Percentiles rank a stretch among this genome's conserved stretches.
Evolutionary conservation across 164 flowering plant genomes (phyloP).

Genomic region (Piper longum): DNA sequence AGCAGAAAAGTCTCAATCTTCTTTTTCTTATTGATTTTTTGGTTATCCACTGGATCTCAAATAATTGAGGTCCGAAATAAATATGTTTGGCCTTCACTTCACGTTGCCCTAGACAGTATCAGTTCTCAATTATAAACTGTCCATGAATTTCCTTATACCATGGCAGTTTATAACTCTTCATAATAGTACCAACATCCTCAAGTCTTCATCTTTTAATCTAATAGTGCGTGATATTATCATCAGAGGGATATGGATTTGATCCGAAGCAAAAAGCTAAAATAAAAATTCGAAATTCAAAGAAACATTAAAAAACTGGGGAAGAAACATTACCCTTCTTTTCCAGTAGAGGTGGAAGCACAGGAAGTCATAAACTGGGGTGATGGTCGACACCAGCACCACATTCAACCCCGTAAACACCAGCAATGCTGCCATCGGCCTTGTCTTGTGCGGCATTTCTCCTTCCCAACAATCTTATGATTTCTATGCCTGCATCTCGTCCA

Average conservation of each 20-base stretch:
- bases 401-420: conserved; percentile 45
- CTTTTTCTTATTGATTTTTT: no score
- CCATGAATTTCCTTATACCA: neutral
- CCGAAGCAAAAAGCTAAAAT: neutral
- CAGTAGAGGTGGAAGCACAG: conserved; percentile 19
- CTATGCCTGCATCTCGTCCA: no score
- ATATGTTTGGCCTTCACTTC: neutral
- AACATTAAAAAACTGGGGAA: neutral
- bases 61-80: neutral
- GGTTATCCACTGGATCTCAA: neutral
- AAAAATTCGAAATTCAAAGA: neutral
- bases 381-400: conserved; percentile 19
- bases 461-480: neutral
- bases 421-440: conserved; percentile 39
- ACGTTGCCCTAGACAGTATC: neutral
- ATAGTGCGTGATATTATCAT: neutral
- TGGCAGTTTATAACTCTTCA: no score
- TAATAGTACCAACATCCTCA: neutral
- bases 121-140: neutral
- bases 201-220: neutral
- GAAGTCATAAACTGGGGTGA: conserved; percentile 17
- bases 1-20: no score
- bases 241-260: neutral
- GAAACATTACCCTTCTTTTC: conserved; percentile 13
- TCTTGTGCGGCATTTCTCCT: conserved; percentile 31